Evolutionary conservation across 2,329 filamentous ascomycete species (phyloP).

Genomic region (Beauveria varroae): DNA sequence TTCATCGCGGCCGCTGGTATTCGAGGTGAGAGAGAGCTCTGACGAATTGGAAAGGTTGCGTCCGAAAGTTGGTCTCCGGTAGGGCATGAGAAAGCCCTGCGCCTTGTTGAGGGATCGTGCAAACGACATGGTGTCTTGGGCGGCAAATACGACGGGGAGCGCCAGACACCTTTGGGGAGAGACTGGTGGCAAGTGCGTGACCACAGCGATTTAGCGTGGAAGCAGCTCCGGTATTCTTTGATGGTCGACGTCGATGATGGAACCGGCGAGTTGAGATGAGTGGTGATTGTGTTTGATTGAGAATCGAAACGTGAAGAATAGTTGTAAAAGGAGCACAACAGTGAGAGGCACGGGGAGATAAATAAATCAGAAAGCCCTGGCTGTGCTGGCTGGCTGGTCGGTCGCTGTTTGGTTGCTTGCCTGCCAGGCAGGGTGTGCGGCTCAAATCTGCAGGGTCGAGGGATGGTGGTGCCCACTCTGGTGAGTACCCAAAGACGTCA

Average conservation of each 20-base stretch:
- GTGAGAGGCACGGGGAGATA: not conserved
- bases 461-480: not conserved
- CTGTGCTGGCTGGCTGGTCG: not conserved
- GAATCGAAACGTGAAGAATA: not conserved
- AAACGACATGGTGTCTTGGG: conserved; percentile 31
- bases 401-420: not conserved
- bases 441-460: conserved; percentile 9
- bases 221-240: not conserved
- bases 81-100: conserved; percentile 35
- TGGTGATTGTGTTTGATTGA: not conserved
- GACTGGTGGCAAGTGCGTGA: not conserved
- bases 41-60: conserved; percentile 41
- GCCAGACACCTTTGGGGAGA: not conserved
- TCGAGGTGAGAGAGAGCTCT: conserved; percentile 31
- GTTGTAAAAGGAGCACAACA: not conserved
- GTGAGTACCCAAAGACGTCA: not conserved
- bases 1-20: conserved; percentile 19
- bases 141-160: not conserved
- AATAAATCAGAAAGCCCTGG: conserved; percentile 3
- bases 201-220: not conserved
- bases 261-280: not conserved
- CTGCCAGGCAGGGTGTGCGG: not conserved
- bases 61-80: conserved; percentile 35
- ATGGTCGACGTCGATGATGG: not conserved
- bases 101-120: conserved; percentile 42